Evolutionary conservation across 202 grass and related monocot genomes (phyloP).

Genomic region (Eragrostis tef): DNA sequence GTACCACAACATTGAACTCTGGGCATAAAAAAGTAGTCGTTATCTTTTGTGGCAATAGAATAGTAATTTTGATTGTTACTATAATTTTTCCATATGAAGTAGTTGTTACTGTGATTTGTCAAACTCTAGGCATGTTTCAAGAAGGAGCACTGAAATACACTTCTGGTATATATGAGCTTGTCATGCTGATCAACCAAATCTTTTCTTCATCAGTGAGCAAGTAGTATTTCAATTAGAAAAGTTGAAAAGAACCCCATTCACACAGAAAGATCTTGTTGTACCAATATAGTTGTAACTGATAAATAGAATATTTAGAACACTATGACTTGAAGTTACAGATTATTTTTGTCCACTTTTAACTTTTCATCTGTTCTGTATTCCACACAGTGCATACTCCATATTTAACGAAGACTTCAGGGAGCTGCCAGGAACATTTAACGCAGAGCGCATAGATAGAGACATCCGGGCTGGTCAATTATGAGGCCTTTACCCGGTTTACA

Average conservation of each 20-base stretch:
- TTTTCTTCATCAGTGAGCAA: conserved; percentile 10
- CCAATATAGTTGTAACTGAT: neutral
- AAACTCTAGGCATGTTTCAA: neutral
- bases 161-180: neutral
- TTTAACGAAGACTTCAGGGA: conserved; percentile 98
- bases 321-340: neutral
- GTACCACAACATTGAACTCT: neutral
- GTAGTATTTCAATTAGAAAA: conserved; percentile 2
- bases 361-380: conserved; percentile 24
- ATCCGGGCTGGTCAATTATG: conserved; percentile 84
- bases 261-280: neutral
- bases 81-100: neutral
- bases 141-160: conserved; percentile 8
- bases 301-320: neutral
- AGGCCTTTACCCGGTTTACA: conserved; percentile 8
- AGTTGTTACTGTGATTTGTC: neutral
- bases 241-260: neutral
- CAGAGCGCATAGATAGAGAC: conserved; percentile 87
- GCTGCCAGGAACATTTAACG: conserved; percentile 90
- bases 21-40: too few species aligned
- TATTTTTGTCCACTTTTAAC: conserved; percentile 6
- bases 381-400: conserved; percentile 92
- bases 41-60: neutral
- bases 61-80: neutral
- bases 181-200: conserved; percentile 18